These are phyloP conservation scores for Aspergillus hiratsukae DNA, from an alignment of 2,329 filamentous ascomycete species.

Conservation along the genomic window DNA sequence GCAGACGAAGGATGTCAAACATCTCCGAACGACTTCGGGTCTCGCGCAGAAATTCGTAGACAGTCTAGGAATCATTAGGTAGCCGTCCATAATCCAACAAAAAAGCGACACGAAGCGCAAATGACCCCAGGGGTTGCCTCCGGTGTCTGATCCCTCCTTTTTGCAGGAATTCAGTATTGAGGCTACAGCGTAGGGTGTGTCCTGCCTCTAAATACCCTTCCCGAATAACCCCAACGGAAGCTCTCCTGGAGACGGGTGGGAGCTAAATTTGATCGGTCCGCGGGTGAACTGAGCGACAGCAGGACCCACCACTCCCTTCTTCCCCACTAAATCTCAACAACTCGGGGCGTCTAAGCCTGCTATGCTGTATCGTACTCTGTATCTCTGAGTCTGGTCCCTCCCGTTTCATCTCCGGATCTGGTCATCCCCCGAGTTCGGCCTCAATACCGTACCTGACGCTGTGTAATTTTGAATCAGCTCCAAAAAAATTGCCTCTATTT, in stretches of 20 bases:
- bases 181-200: conserved; percentile 24
- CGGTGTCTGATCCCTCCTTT: background rate
- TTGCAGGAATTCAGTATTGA: conserved; percentile 17
- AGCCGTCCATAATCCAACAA: background rate
- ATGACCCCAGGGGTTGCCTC: background rate
- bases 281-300: background rate
- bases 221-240: conserved; percentile 17
- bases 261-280: conserved; percentile 7
- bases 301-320: background rate
- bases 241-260: conserved; percentile 3
- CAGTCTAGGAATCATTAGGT: background rate
- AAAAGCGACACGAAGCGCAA: conserved; percentile 6
- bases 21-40: background rate
- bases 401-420: background rate
- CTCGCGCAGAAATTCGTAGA: background rate
- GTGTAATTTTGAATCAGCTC: conserved; percentile 2
- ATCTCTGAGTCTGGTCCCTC: background rate
- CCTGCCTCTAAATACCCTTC: conserved; percentile 18
- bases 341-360: background rate
- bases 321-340: conserved; percentile 17
- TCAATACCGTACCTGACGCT: conserved; percentile 1
- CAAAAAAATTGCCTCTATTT: conserved; percentile 5
- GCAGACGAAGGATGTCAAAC: background rate
- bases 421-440: conserved; percentile 9
- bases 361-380: background rate